Percentiles rank a stretch among this genome's conserved stretches.
phyloP scores from a whole-genome alignment of 129 eudicot species.

The Flaveria robusta region DNA sequence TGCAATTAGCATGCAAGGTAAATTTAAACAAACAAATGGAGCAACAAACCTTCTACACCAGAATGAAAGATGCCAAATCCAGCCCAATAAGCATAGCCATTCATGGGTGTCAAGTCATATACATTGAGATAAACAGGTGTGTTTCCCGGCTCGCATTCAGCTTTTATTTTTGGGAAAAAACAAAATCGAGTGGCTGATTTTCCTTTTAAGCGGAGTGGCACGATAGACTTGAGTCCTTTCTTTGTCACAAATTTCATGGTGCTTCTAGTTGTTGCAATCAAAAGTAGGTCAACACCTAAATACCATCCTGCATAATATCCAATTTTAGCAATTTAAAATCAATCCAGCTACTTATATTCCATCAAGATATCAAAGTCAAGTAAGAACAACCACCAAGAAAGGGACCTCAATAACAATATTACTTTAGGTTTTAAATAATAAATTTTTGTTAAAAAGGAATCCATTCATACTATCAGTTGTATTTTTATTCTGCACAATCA shows the following conservation, averaged over 20 bases:
- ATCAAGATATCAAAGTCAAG: too few species aligned
- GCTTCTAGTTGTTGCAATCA: constrained; percentile 30
- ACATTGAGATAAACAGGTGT: constrained; percentile 75
- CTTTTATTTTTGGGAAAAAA: constrained; percentile 61
- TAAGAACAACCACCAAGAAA: not conserved
- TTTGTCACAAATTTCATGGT: constrained; percentile 64
- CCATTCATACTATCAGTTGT: constrained; percentile 12
- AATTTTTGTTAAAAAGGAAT: not conserved
- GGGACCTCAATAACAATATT: constrained; percentile 1
- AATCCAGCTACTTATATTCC: too few species aligned
- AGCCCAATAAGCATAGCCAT: constrained; percentile 74
- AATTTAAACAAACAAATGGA: constrained; percentile 4
- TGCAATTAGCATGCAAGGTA: not conserved
- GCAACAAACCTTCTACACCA: constrained; percentile 65
- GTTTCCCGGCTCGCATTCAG: constrained; percentile 55
- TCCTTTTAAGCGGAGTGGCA: constrained; percentile 57
- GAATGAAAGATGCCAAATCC: constrained; percentile 74
- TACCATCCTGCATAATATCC: constrained; percentile 41
- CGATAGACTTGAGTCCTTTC: constrained; percentile 64
- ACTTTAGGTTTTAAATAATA: constrained; percentile 14
- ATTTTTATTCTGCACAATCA: not conserved
- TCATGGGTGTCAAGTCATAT: constrained; percentile 72
- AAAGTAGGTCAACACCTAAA: constrained; percentile 33
- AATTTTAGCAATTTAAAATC: constrained; percentile 14
- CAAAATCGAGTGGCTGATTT: constrained; percentile 66